Evolutionary conservation across 2,329 filamentous ascomycete species (phyloP).

Genomic region (Tothia fuscella): DNA sequence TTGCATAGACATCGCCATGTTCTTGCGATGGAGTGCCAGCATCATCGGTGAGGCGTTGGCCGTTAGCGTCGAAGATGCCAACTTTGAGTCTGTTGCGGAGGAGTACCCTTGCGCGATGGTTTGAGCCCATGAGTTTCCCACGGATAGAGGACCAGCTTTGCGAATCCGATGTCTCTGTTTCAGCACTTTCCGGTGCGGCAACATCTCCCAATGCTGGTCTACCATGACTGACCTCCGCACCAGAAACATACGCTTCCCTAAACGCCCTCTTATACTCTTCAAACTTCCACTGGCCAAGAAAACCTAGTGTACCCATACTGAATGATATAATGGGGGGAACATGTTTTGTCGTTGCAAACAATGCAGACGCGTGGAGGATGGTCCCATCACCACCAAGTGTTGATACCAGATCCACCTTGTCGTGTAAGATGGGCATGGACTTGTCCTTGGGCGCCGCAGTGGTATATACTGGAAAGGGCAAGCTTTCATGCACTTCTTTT

Average conservation of each 20-base stretch:
- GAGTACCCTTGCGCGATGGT: conserved; percentile 66
- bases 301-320: conserved; percentile 92
- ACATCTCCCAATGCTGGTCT: conserved; percentile 19
- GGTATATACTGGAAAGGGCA: conserved; percentile 62
- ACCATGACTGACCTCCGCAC: conserved; percentile 40
- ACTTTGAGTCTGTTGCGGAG: conserved; percentile 80
- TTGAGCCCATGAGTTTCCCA: conserved; percentile 69
- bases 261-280: conserved; percentile 84
- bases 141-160: conserved; percentile 60
- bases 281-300: conserved; percentile 95
- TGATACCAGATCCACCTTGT: conserved; percentile 77
- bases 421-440: conserved; percentile 39
- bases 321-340: conserved; percentile 91
- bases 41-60: conserved; percentile 22
- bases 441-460: background rate
- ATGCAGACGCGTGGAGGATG: conserved; percentile 70
- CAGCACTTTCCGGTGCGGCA: conserved; percentile 9
- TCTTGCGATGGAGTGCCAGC: conserved; percentile 19
- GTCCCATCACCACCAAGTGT: conserved; percentile 92
- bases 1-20: conserved; percentile 43
- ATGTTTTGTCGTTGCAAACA: conserved; percentile 68
- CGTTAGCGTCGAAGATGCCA: conserved; percentile 63
- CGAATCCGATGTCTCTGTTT: background rate
- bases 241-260: conserved; percentile 82
- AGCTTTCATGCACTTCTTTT: conserved; percentile 52